Percentiles rank a stretch among this genome's conserved stretches.
phyloP scores from a whole-genome alignment of 495 filamentous ascomycete species.

The Penicillium verhagenii region DNA sequence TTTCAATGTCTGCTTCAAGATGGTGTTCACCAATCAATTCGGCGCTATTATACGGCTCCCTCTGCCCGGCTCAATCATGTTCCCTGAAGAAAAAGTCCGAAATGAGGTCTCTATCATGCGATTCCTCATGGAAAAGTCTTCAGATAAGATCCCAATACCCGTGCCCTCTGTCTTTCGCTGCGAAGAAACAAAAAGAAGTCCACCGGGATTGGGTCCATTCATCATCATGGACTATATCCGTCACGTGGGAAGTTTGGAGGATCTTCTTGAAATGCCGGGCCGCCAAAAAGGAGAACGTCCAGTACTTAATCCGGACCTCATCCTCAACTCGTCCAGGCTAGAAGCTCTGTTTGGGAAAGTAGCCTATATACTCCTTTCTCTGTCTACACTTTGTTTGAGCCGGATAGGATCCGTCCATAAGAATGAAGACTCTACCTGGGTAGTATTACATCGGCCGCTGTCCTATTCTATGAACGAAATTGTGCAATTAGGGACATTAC shows the following conservation, averaged over 20 bases:
- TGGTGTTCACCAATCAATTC: conserved; percentile 19
- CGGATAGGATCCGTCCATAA: background rate
- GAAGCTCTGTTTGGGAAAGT: conserved; percentile 7
- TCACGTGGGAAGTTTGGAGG: conserved; percentile 27
- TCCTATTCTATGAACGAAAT: no score
- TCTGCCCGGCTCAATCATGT: conserved; percentile 17
- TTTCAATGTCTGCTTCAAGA: conserved; percentile 19
- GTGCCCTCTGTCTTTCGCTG: conserved; percentile 36
- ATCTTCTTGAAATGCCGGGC: conserved; percentile 29
- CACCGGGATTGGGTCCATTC: conserved; percentile 19
- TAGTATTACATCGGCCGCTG: background rate
- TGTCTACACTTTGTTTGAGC: background rate
- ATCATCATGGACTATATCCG: conserved; percentile 44
- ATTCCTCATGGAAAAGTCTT: conserved; percentile 34
- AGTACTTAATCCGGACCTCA: conserved; percentile 29
- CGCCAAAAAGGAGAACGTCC: conserved; percentile 8
- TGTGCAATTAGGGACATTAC: no score
- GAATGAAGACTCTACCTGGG: background rate
- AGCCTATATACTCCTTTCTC: background rate
- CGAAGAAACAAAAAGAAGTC: conserved; percentile 24
- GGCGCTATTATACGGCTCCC: conserved; percentile 21
- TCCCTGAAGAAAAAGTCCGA: conserved; percentile 38
- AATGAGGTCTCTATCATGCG: conserved; percentile 43
- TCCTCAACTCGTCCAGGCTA: conserved; percentile 5
- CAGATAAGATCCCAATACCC: conserved; percentile 22